Evolutionary conservation across 1,284 basidiomycete genomes (phyloP).

Genomic region (Leccinum fallax): DNA sequence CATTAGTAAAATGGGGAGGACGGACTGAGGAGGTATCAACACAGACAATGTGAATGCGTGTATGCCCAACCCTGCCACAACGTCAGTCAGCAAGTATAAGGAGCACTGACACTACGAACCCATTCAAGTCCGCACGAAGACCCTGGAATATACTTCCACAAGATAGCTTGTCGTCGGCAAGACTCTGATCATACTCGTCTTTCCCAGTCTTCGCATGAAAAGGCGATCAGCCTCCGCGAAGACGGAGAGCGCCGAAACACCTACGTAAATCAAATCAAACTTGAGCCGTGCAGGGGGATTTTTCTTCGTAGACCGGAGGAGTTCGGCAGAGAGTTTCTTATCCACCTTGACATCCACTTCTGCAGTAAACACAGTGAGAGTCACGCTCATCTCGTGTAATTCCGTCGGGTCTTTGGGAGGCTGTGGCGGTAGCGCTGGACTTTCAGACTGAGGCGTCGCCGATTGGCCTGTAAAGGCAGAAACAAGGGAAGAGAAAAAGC

Average conservation of each 20-base stretch:
- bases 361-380: constrained; percentile 83
- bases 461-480: constrained; percentile 55
- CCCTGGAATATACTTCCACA: constrained; percentile 86
- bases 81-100: constrained; percentile 13
- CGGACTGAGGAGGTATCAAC: not conserved
- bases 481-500: constrained; percentile 82
- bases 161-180: constrained; percentile 63
- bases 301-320: constrained; percentile 95
- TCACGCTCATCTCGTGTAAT: constrained; percentile 65
- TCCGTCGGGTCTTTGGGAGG: constrained; percentile 57
- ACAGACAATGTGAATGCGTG: constrained; percentile 78
- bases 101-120: constrained; percentile 46
- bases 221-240: constrained; percentile 2
- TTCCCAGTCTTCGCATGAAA: constrained; percentile 69
- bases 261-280: constrained; percentile 86
- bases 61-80: constrained; percentile 54
- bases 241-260: constrained; percentile 27
- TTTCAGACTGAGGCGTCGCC: constrained; percentile 32
- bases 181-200: constrained; percentile 82
- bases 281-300: constrained; percentile 80
- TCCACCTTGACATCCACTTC: constrained; percentile 77
- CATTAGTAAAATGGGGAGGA: not conserved
- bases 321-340: constrained; percentile 73
- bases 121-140: constrained; percentile 80
- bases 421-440: constrained; percentile 41